Percentiles rank a stretch among this genome's conserved stretches.
phyloP scores from a whole-genome alignment of 169 alveolate genomes.

The Eimeria falciformis region DNA sequence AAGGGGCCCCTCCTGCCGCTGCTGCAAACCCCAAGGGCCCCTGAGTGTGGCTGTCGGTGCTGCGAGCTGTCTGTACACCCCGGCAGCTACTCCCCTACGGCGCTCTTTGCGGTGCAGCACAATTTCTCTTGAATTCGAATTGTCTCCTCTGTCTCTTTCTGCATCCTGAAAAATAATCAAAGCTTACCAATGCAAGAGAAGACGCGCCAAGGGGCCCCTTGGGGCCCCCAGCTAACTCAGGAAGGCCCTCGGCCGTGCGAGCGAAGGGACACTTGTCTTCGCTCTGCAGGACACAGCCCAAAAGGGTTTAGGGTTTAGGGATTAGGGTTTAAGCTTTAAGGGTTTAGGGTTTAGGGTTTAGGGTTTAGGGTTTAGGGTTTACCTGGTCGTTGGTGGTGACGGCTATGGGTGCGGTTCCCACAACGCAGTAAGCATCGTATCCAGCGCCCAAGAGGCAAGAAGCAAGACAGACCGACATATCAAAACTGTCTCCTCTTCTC shows the following conservation, averaged over 20 bases:
- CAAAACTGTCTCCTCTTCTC: constrained; percentile 92
- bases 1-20: too few relatives aligned
- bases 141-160: too few relatives aligned
- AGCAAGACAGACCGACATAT: constrained; percentile 75
- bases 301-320: background rate
- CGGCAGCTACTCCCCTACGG: too few relatives aligned
- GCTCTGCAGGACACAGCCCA: background rate
- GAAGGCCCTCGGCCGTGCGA: background rate
- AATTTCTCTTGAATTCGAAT: too few relatives aligned
- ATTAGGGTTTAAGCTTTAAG: constrained; percentile 10
- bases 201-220: background rate
- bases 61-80: too few relatives aligned
- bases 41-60: too few relatives aligned
- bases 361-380: constrained; percentile 24
- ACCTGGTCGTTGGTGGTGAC: constrained; percentile 17
- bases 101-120: too few relatives aligned
- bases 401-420: constrained; percentile 88
- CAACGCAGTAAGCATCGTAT: constrained; percentile 90
- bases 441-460: constrained; percentile 80
- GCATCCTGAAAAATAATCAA: too few relatives aligned
- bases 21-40: too few relatives aligned
- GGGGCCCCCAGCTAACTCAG: background rate
- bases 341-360: constrained; percentile 59
- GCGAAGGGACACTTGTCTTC: constrained; percentile 3
- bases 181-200: too few relatives aligned